Evolutionary conservation across 169 alveolate species (phyloP), one percentile per base, ranked within the genome.

Genomic region (Plasmodium chabaudi): DNA sequence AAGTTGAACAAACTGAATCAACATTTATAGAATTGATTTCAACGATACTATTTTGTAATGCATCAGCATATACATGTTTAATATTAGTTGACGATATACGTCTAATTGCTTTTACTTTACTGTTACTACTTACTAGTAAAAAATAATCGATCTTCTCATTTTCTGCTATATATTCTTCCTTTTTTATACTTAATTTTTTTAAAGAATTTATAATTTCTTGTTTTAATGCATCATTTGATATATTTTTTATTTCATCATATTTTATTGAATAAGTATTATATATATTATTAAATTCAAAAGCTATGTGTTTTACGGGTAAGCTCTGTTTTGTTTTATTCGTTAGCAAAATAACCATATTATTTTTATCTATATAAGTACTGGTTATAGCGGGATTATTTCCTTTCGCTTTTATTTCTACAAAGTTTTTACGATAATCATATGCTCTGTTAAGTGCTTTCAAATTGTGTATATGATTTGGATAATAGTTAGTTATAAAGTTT

Each of bases 101-200:
- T 51, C 90, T 65, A 2, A 82, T 64, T 19, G 39, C n/a, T 55
- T 67, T 82, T 10, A 82, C 90, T 75, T 75, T 65, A 17, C 27
- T 42, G 12, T 27, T 73, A 47, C 68, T 82, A 53, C 67, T 53
- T 15, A 82, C 90, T 44, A 82, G 39, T 34, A 82, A 17, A 60
- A 82, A 82, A 59, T 82, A 82, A 67, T 82, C 90, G 4, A 64
- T 53, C 19, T 60, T 79, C 56, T 79, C 72, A 23, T 79, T 79
- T 53, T 79, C 89, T 67, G 65, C 55, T 19, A 79, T 10, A 46
- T 79, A 79, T 23, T 79, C 84, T 9, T 59, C 67, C 21, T 79
- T 79, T 79, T 79, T 79, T 7, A 79, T 63, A 67, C 89, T 79
- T 42, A 79, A 60, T 15, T 53, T 71, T 79, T 79, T 79, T 4